phyloP scores from a whole-genome alignment of 2,329 filamentous ascomycete genomes.

The Stagonosporopsis tanaceti region DNA sequence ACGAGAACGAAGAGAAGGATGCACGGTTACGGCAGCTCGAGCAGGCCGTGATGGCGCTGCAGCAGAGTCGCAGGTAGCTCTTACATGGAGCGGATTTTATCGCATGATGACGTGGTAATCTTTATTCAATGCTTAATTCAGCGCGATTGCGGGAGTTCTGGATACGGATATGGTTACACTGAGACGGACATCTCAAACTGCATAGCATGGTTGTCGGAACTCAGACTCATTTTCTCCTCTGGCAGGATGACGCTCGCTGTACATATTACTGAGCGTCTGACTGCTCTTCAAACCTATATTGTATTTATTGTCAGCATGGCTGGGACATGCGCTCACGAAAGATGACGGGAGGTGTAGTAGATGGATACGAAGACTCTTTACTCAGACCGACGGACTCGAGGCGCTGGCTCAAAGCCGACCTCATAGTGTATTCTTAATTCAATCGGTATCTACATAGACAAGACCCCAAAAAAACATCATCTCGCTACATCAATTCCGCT shows the following conservation, averaged over 20 bases:
- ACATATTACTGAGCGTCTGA: constrained; percentile 37
- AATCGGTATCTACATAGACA: not conserved
- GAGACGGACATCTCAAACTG: constrained; percentile 15
- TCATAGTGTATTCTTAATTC: constrained; percentile 18
- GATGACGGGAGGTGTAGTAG: constrained; percentile 9
- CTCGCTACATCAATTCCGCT: not conserved
- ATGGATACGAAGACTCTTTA: constrained; percentile 25
- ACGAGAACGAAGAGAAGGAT: constrained; percentile 54
- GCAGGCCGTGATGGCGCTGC: constrained; percentile 45
- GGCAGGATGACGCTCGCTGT: constrained; percentile 43
- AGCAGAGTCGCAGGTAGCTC: constrained; percentile 32
- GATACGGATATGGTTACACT: not conserved
- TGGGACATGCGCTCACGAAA: constrained; percentile 30
- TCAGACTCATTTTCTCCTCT: constrained; percentile 26
- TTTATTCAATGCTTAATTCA: constrained; percentile 12
- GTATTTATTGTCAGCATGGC: constrained; percentile 27
- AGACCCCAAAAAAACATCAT: not conserved
- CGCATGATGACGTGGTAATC: not conserved
- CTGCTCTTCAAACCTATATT: constrained; percentile 22
- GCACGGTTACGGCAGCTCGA: constrained; percentile 47
- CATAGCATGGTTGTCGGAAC: constrained; percentile 17
- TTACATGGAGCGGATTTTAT: not conserved
- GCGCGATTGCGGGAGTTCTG: constrained; percentile 5
- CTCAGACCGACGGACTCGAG: constrained; percentile 14
- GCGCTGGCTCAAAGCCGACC: not conserved